Evolutionary conservation across 2,329 filamentous ascomycete species (phyloP).

Genomic region (Trichoderma koningii): DNA sequence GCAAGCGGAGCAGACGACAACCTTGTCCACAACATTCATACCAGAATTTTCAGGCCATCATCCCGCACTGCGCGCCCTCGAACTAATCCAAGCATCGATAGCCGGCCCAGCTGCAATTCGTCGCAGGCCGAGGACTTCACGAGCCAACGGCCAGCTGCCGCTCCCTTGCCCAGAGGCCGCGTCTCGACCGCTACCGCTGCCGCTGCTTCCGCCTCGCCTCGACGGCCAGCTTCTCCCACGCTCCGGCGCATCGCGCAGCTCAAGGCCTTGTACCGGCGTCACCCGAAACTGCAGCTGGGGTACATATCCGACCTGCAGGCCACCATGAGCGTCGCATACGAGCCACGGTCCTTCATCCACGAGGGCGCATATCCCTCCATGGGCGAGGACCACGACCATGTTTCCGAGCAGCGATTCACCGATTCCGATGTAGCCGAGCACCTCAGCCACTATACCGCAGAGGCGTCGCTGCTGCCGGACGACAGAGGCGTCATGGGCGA

Average conservation of each 20-base stretch:
- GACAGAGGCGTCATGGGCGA: slow-evolving; percentile 43
- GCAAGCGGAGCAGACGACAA: slow-evolving; percentile 17
- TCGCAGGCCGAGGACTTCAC: slow-evolving; percentile 20
- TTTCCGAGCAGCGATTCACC: slow-evolving; percentile 45
- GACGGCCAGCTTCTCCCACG: slow-evolving; percentile 13
- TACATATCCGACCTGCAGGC: slow-evolving; percentile 25
- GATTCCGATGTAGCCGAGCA: slow-evolving; percentile 49
- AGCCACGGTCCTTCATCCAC: slow-evolving; percentile 52
- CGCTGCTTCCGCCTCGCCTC: slow-evolving; percentile 4
- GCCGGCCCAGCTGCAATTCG: slow-evolving; percentile 26
- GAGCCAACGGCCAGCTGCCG: slow-evolving; percentile 21
- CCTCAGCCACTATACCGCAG: slow-evolving; percentile 48
- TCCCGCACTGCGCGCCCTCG: slow-evolving; percentile 27
- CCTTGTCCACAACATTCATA: slow-evolving; percentile 32
- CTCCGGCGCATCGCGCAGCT: slow-evolving; percentile 22
- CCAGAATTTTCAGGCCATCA: slow-evolving; percentile 36
- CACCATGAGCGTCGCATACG: slow-evolving; percentile 56
- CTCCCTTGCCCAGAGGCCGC: slow-evolving; percentile 5
- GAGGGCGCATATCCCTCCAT: slow-evolving; percentile 52
- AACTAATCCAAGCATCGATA: slow-evolving; percentile 29
- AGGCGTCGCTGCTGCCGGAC: slow-evolving; percentile 43
- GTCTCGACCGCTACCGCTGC: slow-evolving; percentile 10
- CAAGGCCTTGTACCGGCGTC: slow-evolving; percentile 25
- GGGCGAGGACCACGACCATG: slow-evolving; percentile 48
- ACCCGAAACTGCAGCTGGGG: slow-evolving; percentile 10